Conservation (phyloP, 768 basidiomycete species). For the Phaeolepiota aurea region DNA sequence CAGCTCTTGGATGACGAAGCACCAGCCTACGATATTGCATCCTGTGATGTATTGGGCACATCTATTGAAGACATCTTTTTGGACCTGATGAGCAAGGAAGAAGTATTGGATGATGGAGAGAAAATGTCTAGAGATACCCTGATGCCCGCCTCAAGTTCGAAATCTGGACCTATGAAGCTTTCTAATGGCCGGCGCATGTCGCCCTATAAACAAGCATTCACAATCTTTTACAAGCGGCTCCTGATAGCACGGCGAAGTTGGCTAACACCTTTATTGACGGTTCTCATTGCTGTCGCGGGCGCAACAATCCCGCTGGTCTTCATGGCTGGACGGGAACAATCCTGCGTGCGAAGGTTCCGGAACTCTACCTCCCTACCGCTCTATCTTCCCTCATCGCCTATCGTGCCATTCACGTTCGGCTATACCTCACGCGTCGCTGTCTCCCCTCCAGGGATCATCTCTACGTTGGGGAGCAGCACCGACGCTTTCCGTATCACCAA, state of each 20-base stretch:
- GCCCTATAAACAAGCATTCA: slow-evolving; percentile 57
- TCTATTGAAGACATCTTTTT: slow-evolving; percentile 82
- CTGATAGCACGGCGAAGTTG: slow-evolving; percentile 61
- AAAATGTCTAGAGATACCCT: slow-evolving; percentile 9
- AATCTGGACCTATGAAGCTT: slow-evolving; percentile 24
- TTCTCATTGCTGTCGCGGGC: slow-evolving; percentile 50
- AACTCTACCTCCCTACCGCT: slow-evolving; percentile 33
- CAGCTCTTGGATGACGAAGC: slow-evolving; percentile 41
- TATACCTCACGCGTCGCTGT: slow-evolving; percentile 30
- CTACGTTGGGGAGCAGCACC: slow-evolving; percentile 34
- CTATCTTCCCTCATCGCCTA: slow-evolving; percentile 44
- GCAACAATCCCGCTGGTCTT: slow-evolving; percentile 63
- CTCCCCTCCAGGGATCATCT: slow-evolving; percentile 46
- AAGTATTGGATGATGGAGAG: slow-evolving; percentile 15
- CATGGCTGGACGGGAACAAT: slow-evolving; percentile 39
- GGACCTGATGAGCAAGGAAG: slow-evolving; percentile 49
- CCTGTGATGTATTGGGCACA: slow-evolving; percentile 64
- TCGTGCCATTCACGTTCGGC: slow-evolving; percentile 21
- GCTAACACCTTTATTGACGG: slow-evolving; percentile 51
- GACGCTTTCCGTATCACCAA: slow-evolving; percentile 25
- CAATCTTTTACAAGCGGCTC: slow-evolving; percentile 65
- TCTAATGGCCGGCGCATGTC: slow-evolving; percentile 45
- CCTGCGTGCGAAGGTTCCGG: slow-evolving; percentile 36
- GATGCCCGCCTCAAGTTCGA: slow-evolving; percentile 7
- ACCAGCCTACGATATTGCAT: slow-evolving; percentile 26